Percentiles rank a stretch among this genome's conserved stretches.
Evolutionary conservation across 345 rosid species (phyloP).

Genomic region (Hypericum perforatum): DNA sequence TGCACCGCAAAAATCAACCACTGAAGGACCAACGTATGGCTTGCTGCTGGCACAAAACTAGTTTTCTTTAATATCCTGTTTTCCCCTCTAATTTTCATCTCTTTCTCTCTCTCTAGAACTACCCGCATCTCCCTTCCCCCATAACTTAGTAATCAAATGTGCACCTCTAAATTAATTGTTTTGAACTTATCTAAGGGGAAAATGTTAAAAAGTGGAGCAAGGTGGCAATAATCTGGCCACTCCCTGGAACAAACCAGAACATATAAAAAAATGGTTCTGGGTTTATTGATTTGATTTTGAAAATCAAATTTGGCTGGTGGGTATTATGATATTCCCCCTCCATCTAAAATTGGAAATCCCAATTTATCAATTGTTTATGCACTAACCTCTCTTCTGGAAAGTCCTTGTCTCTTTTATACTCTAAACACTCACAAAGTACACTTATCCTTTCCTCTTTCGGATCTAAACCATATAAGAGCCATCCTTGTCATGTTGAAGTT

Average conservation of each 20-base stretch:
- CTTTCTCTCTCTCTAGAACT: constrained; percentile 14
- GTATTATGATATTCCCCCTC: not conserved
- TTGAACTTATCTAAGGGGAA: constrained; percentile 29
- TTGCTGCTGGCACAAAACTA: constrained; percentile 68
- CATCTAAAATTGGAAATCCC: no score
- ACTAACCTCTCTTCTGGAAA: no score
- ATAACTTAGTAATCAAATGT: constrained; percentile 1
- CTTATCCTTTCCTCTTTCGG: no score
- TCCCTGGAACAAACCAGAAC: constrained; percentile 16
- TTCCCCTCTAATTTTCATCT: no score
- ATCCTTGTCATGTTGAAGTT: not conserved
- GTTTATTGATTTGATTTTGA: no score
- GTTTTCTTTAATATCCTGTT: not conserved
- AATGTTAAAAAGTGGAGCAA: constrained; percentile 12
- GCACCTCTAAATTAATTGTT: constrained; percentile 27
- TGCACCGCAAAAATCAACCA: constrained; percentile 62
- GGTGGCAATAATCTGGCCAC: constrained; percentile 9
- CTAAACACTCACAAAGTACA: no score
- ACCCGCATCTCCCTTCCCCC: not conserved
- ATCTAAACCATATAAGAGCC: no score
- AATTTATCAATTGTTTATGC: no score
- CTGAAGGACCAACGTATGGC: constrained; percentile 38
- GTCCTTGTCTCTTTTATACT: no score
- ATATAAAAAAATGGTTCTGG: no score
- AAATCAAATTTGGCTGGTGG: constrained; percentile 12